phyloP scores from a whole-genome alignment of 108 stramenopile genomes.

The Skeletonema costatum region DNA sequence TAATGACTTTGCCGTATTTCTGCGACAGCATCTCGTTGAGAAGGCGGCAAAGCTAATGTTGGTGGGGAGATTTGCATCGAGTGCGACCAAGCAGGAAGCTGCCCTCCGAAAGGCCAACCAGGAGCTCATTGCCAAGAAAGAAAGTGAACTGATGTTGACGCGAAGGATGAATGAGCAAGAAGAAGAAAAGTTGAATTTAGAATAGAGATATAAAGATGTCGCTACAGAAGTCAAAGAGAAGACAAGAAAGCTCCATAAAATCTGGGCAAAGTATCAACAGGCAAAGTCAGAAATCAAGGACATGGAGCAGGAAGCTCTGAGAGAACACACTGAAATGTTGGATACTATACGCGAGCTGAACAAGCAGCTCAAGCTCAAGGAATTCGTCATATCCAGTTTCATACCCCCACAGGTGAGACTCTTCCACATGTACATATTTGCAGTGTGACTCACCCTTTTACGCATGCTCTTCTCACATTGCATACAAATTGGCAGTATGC shows the following conservation, averaged over 20 bases:
- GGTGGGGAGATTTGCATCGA: too few species aligned
- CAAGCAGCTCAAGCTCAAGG: conserved; percentile 87
- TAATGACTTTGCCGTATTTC: too few species aligned
- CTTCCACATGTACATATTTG: background rate
- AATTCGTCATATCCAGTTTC: conserved; percentile 73
- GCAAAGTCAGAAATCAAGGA: conserved; percentile 76
- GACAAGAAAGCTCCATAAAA: conserved; percentile 85
- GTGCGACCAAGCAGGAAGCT: too few species aligned
- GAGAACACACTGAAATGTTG: conserved; percentile 82
- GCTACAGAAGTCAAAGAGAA: conserved; percentile 79
- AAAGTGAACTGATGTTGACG: conserved; percentile 41
- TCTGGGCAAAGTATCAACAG: conserved; percentile 82
- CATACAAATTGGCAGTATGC: conserved; percentile 29
- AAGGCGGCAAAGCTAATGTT: too few species aligned
- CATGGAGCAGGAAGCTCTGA: conserved; percentile 76
- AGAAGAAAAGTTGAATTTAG: conserved; percentile 23
- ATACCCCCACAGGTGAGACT: conserved; percentile 69
- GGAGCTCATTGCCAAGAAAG: conserved; percentile 59
- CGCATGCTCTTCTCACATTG: background rate
- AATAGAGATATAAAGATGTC: conserved; percentile 66
- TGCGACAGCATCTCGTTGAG: too few species aligned
- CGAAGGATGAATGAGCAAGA: too few species aligned
- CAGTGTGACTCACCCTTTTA: background rate
- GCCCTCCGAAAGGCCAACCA: conserved; percentile 27
- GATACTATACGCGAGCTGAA: conserved; percentile 85